Base-by-base conservation (phyloP, 345 rosid genomes). In the Ailanthus altissimus region DNA sequence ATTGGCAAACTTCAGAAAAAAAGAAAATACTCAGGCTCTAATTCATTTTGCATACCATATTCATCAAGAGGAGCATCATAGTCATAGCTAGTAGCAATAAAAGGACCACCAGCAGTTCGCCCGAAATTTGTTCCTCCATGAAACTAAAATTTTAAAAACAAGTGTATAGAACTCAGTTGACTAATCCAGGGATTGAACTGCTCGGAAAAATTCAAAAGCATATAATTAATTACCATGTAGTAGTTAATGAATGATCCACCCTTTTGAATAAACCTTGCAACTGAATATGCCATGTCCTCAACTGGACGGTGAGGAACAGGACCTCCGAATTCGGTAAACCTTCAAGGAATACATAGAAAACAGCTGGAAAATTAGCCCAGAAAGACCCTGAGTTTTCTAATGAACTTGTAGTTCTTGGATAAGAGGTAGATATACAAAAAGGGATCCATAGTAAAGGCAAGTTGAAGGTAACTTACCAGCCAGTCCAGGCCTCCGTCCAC, bases 401-500 rank as follows among this genome's bases (percentile, higher is more conserved):
- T 40, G 54, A 78, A 56, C 32, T 38, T 73, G 51, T 38, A 58
- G 51, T 53, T 79, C 65, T 58, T 58, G 12, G 45, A 25, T 28
- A 40, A 50, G 18, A 20, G 62, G 45, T 70, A 51, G 67, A 77
- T 50, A 53, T n/a, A 47, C 21, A 43, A 32, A 77, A 67, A 57
- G n/a, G n/a, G 15, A 25, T 53, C 54, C 16, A 13, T 16, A 36
- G 38, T 38, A n/a, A 51, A 36, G 47, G 59, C 16, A 62, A 26
- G 11, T 62, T 72, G 64, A 49, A 62, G n/a, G 56, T 47, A 57
- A 67, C 46, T 88, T 88, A 96, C 99, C 99, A 96, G 81, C 97
- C 98, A 50, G 97, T 93, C 99, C 99, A 96, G 72, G 97, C 98
- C 85, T 96, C 98, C 5, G 99, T 96, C 99, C 99, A 96, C 93